These are phyloP conservation scores for Sarocladium brachiariae DNA, from an alignment of 2,329 filamentous ascomycete species.

Conservation along the genomic window DNA sequence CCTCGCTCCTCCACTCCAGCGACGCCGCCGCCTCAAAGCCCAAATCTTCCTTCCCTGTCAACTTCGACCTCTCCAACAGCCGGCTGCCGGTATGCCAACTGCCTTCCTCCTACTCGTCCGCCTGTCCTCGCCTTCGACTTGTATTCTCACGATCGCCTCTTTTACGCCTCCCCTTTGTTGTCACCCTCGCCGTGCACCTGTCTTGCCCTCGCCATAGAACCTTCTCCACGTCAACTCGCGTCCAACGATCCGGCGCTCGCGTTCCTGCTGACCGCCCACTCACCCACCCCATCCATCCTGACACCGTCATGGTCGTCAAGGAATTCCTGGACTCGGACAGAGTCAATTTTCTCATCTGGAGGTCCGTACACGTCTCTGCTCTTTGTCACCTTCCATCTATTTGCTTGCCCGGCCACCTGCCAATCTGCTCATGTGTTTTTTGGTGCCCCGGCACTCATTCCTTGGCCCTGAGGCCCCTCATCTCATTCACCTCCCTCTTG, in stretches of 20 bases:
- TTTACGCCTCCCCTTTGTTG: background rate
- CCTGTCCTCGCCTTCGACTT: background rate
- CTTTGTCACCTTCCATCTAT: constrained; percentile 5
- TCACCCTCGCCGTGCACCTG: background rate
- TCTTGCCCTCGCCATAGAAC: background rate
- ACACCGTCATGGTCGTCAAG: constrained; percentile 42
- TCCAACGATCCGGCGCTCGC: constrained; percentile 7
- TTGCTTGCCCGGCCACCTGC: background rate
- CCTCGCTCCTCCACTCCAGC: background rate
- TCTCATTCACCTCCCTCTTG: background rate
- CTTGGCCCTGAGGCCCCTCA: background rate
- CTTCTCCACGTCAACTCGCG: constrained; percentile 8
- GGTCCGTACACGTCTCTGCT: constrained; percentile 43
- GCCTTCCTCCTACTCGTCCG: background rate
- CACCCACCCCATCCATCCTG: constrained; percentile 8
- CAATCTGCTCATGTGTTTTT: background rate
- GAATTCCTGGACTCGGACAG: constrained; percentile 59
- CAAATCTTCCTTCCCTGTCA: constrained; percentile 9
- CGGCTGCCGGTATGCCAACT: constrained; percentile 9
- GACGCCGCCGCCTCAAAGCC: constrained; percentile 4
- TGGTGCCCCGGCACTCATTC: background rate
- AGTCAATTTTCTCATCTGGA: constrained; percentile 66
- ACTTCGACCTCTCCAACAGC: constrained; percentile 8
- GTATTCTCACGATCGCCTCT: background rate
- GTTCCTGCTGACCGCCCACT: constrained; percentile 8